Evolutionary conservation across 2,329 filamentous ascomycete genomes (phyloP).

Genomic region (Trichoderma asperellum): DNA sequence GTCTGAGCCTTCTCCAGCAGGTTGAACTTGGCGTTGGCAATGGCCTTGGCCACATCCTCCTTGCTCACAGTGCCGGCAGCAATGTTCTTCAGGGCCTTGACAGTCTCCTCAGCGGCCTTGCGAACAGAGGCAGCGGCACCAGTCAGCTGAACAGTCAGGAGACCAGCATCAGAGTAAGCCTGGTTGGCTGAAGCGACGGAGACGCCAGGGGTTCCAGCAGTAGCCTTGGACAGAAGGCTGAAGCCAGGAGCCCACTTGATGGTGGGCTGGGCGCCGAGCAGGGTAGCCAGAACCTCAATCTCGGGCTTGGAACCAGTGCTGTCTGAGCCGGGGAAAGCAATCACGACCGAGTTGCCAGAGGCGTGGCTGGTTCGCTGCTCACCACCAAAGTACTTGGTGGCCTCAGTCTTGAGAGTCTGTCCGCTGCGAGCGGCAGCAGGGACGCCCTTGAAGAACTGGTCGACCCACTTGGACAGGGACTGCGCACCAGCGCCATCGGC

Average conservation of each 20-base stretch:
- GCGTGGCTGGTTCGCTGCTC: constrained; percentile 85
- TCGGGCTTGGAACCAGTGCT: constrained; percentile 85
- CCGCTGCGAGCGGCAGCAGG: constrained; percentile 58
- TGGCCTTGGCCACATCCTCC: constrained; percentile 89
- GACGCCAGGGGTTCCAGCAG: constrained; percentile 66
- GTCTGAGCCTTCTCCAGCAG: constrained; percentile 82
- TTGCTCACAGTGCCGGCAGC: constrained; percentile 74
- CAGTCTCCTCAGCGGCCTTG: constrained; percentile 73
- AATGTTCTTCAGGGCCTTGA: constrained; percentile 81
- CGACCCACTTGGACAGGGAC: constrained; percentile 85
- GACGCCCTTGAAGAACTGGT: constrained; percentile 83
- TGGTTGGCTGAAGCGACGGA: constrained; percentile 75
- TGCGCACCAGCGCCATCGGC: constrained; percentile 81
- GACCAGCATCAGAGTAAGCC: constrained; percentile 91
- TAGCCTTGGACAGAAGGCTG: constrained; percentile 82
- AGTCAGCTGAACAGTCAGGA: constrained; percentile 79
- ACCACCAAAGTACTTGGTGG: constrained; percentile 89
- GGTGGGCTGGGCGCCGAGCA: constrained; percentile 85
- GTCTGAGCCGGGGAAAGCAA: constrained; percentile 91
- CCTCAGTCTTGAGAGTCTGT: constrained; percentile 59
- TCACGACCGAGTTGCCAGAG: constrained; percentile 79
- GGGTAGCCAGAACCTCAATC: constrained; percentile 80
- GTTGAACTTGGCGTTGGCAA: constrained; percentile 91
- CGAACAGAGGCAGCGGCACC: constrained; percentile 75
- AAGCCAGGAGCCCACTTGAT: constrained; percentile 98